A percentile compares a stretch with the other conserved stretches of the same genome.
phyloP scores from a whole-genome alignment of 129 eudicot genomes.

The Escallonia herrerae region DNA sequence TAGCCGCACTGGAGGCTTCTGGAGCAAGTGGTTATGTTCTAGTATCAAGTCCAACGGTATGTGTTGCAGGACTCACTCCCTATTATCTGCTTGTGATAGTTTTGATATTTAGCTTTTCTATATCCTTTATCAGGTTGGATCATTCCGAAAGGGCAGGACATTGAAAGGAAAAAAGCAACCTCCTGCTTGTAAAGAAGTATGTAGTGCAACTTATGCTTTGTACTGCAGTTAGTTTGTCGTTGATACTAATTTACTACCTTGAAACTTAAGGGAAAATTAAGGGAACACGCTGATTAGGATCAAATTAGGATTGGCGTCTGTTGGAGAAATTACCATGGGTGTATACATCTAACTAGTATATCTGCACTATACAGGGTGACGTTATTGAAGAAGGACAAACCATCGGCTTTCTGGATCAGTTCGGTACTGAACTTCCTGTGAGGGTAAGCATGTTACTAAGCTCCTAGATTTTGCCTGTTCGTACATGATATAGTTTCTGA shows the following conservation, averaged over 20 bases:
- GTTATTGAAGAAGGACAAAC: constrained; percentile 71
- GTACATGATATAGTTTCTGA: neutral
- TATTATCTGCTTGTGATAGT: neutral
- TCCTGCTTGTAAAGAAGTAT: constrained; percentile 69
- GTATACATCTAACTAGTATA: neutral
- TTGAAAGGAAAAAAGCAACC: constrained; percentile 70
- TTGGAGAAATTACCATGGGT: neutral
- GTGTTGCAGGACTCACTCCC: constrained; percentile 12
- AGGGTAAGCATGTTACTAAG: constrained; percentile 41
- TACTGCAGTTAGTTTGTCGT: neutral
- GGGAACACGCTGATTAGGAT: too few species aligned
- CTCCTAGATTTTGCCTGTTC: neutral
- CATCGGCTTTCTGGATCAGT: constrained; percentile 79
- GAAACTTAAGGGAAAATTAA: too few species aligned
- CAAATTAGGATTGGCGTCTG: neutral
- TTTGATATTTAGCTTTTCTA: neutral
- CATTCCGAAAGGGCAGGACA: constrained; percentile 68
- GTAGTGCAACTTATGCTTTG: neutral
- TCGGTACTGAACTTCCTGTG: constrained; percentile 67
- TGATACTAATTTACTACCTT: too few species aligned
- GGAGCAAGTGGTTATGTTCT: constrained; percentile 75
- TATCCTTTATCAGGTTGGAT: constrained; percentile 64
- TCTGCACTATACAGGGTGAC: constrained; percentile 52
- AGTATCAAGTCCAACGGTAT: constrained; percentile 74
- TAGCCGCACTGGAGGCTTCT: constrained; percentile 83